Conservation (phyloP, 345 rosid species). For the Lumnitzera racemosa region DNA sequence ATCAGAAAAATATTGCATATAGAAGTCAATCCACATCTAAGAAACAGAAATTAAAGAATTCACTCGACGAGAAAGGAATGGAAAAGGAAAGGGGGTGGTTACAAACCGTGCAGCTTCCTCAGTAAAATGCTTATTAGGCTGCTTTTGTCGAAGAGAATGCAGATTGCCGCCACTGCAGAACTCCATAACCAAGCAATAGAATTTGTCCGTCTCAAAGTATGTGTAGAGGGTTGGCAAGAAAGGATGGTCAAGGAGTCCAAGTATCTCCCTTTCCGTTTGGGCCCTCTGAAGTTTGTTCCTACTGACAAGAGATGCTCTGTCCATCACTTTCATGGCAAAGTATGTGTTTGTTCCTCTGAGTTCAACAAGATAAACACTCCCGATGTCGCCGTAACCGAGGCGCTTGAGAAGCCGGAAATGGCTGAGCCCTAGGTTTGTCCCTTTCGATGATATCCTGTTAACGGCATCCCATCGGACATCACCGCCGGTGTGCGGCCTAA, state of each 20-base stretch:
- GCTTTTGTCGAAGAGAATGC: conserved; percentile 71
- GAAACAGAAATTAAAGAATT: too few relatives aligned
- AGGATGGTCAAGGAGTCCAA: conserved; percentile 60
- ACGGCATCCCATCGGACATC: conserved; percentile 86
- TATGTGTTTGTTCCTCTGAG: conserved; percentile 58
- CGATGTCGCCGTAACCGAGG: conserved; percentile 88
- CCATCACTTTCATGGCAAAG: conserved; percentile 84
- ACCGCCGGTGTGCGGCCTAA: conserved; percentile 88
- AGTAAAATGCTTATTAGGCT: conserved; percentile 52
- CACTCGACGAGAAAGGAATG: too few relatives aligned
- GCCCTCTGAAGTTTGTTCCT: conserved; percentile 77
- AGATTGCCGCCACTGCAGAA: conserved; percentile 78
- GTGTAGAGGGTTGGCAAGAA: conserved; percentile 62
- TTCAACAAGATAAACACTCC: conserved; percentile 62
- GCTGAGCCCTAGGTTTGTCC: conserved; percentile 52
- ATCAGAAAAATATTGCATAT: too few relatives aligned
- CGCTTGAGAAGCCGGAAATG: conserved; percentile 77
- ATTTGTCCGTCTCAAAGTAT: conserved; percentile 60
- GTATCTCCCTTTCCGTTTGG: conserved; percentile 63
- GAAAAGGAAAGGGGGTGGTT: too few relatives aligned
- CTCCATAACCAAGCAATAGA: conserved; percentile 69
- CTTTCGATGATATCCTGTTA: conserved; percentile 38
- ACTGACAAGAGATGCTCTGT: conserved; percentile 72
- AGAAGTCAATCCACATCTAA: too few relatives aligned
- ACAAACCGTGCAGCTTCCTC: conserved; percentile 59